These are phyloP conservation scores for Trypanosoma congolense DNA, from an alignment of 208 protist genomes.

Conservation along the genomic window DNA sequence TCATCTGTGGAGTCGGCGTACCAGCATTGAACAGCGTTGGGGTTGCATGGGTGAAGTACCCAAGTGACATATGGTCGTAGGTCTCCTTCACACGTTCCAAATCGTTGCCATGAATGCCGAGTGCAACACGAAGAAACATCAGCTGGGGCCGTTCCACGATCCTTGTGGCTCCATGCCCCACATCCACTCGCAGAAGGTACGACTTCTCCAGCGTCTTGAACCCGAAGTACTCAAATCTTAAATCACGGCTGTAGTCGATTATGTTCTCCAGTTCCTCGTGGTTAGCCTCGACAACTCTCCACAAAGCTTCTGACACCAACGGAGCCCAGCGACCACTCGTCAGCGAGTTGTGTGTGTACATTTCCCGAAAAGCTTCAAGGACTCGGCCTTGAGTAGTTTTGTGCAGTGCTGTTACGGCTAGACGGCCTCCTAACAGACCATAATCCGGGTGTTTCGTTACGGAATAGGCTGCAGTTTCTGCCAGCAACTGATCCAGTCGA, in stretches of 20 bases:
- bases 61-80: constrained; percentile 94
- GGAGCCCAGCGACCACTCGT: constrained; percentile 71
- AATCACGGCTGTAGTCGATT: constrained; percentile 94
- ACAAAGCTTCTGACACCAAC: constrained; percentile 93
- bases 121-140: constrained; percentile 97
- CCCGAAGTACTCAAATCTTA: constrained; percentile 98
- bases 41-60: constrained; percentile 97
- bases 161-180: constrained; percentile 39
- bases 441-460: constrained; percentile 97
- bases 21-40: constrained; percentile 99
- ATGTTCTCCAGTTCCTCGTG: constrained; percentile 82
- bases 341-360: constrained; percentile 90
- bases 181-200: constrained; percentile 96
- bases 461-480: constrained; percentile 96
- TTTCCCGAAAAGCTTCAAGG: constrained; percentile 81
- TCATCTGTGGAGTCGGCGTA: constrained; percentile 95
- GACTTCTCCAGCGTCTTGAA: constrained; percentile 99
- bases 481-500: constrained; percentile 93
- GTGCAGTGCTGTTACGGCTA: constrained; percentile 96
- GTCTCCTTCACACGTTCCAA: constrained; percentile 92
- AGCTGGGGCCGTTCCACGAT: constrained; percentile 98
- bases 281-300: constrained; percentile 80
- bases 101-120: constrained; percentile 96
- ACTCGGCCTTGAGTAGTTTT: constrained; percentile 92
- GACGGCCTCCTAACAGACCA: constrained; percentile 94